phyloP scores from a whole-genome alignment of 1,284 basidiomycete species.

The Earliella scabrosa region DNA sequence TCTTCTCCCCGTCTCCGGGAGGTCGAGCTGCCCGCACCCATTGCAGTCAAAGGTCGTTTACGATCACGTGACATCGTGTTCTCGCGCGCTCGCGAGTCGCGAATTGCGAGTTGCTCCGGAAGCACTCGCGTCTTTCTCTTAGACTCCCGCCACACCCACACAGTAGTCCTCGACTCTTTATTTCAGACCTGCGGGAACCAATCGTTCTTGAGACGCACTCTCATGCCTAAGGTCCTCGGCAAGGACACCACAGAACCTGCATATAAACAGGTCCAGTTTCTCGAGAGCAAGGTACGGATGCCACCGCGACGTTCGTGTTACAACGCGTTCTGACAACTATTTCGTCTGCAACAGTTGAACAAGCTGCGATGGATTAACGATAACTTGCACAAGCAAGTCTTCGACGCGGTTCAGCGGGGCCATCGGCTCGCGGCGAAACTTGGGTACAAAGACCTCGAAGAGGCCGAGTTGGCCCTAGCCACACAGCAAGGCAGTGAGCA shows the following conservation, averaged over 20 bases:
- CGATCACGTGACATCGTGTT: too few species aligned
- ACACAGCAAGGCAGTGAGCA: slow-evolving; percentile 10
- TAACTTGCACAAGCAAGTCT: slow-evolving; percentile 25
- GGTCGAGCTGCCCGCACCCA: too few species aligned
- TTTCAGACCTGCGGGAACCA: too few species aligned
- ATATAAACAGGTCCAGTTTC: slow-evolving; percentile 15
- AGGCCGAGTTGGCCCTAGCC: slow-evolving; percentile 25
- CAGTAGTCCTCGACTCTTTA: too few species aligned
- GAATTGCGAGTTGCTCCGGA: too few species aligned
- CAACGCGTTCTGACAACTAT: not conserved
- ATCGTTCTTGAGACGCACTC: too few species aligned
- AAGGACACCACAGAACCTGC: slow-evolving; percentile 1
- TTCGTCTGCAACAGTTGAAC: slow-evolving; percentile 16
- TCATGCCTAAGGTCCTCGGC: slow-evolving; percentile 3
- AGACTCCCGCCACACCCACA: too few species aligned
- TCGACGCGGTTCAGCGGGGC: slow-evolving; percentile 26
- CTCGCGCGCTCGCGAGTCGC: too few species aligned
- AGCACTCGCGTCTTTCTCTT: too few species aligned
- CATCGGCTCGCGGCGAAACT: slow-evolving; percentile 27
- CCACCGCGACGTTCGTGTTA: not conserved
- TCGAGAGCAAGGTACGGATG: slow-evolving; percentile 21
- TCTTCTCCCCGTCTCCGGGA: too few species aligned
- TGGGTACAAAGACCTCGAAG: slow-evolving; percentile 28
- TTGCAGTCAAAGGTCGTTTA: too few species aligned
- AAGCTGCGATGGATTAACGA: slow-evolving; percentile 23